phyloP scores from a whole-genome alignment of 2,329 filamentous ascomycete species.

The Penicillium nordicum region DNA sequence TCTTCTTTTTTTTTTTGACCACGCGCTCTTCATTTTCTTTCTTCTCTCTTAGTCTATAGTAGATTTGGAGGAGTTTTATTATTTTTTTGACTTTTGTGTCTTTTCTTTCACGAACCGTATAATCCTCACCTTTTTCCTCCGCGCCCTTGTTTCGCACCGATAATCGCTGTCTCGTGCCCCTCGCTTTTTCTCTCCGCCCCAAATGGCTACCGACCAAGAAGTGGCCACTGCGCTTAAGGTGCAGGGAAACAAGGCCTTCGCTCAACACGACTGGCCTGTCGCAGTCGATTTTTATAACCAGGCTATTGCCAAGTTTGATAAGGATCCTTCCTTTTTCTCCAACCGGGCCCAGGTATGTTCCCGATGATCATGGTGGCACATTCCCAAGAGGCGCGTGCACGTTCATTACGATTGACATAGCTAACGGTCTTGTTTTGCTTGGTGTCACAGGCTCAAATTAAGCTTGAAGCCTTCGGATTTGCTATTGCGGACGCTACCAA shows the following conservation, averaged over 20 bases:
- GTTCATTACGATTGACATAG: background rate
- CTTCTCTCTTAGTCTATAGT: conserved; percentile 4
- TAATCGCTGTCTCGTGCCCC: conserved; percentile 28
- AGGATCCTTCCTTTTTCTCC: conserved; percentile 85
- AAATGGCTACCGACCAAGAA: conserved; percentile 51
- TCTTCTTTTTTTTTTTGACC: conserved; percentile 7
- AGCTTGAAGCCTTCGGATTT: conserved; percentile 91
- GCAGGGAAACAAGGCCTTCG: conserved; percentile 91
- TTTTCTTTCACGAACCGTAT: conserved; percentile 4
- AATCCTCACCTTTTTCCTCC: conserved; percentile 1
- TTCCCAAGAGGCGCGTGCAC: conserved; percentile 2
- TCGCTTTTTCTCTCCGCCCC: conserved; percentile 16
- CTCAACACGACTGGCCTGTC: conserved; percentile 75
- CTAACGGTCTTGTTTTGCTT: conserved; percentile 2
- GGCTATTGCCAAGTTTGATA: conserved; percentile 78
- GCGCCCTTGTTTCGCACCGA: conserved; percentile 12
- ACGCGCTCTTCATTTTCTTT: background rate
- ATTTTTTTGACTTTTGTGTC: conserved; percentile 5
- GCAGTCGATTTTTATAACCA: conserved; percentile 82
- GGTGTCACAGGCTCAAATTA: conserved; percentile 73
- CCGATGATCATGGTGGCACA: conserved; percentile 19
- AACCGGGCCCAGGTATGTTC: conserved; percentile 84
- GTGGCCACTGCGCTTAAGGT: conserved; percentile 83
- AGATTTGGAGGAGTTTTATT: background rate
- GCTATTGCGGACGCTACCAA: conserved; percentile 86